These are phyloP conservation scores for Thraustochytrium striatum DNA, from an alignment of 352 stramenopile species.

Conservation along the genomic window DNA sequence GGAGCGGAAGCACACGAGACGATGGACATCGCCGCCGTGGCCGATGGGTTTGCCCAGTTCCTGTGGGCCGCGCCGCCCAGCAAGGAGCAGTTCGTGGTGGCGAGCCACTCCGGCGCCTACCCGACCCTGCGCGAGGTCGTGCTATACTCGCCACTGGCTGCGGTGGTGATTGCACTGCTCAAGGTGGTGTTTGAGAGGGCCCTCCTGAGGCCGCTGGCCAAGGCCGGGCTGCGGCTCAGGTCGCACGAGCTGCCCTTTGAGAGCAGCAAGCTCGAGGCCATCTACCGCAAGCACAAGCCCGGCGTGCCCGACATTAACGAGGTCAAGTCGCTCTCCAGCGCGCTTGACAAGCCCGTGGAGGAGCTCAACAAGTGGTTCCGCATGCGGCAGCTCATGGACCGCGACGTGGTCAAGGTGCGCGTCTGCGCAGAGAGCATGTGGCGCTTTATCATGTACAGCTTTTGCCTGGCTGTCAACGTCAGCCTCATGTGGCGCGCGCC, in stretches of 20 bases:
- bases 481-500: background rate
- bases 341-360: slow-evolving; percentile 37
- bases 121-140: background rate
- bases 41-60: background rate
- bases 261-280: slow-evolving; percentile 31
- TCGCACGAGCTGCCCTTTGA: slow-evolving; percentile 39
- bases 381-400: slow-evolving; percentile 10
- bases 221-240: slow-evolving; percentile 71
- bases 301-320: slow-evolving; percentile 47
- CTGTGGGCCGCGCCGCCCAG: slow-evolving; percentile 2
- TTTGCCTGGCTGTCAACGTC: background rate
- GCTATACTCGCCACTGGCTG: background rate
- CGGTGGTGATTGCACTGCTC: background rate
- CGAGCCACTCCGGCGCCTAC: background rate
- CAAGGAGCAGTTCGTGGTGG: background rate
- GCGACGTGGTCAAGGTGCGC: slow-evolving; percentile 33
- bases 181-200: slow-evolving; percentile 30
- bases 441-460: slow-evolving; percentile 33
- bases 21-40: slow-evolving; percentile 24
- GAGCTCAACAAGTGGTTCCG: slow-evolving; percentile 45
- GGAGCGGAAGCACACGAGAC: too few relatives aligned
- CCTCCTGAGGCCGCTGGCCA: slow-evolving; percentile 59
- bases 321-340: slow-evolving; percentile 45
- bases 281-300: slow-evolving; percentile 35
- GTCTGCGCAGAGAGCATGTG: slow-evolving; percentile 17